These are phyloP conservation scores for Elongisporangium undulatum DNA, from an alignment of 352 stramenopile species.

Conservation along the genomic window DNA sequence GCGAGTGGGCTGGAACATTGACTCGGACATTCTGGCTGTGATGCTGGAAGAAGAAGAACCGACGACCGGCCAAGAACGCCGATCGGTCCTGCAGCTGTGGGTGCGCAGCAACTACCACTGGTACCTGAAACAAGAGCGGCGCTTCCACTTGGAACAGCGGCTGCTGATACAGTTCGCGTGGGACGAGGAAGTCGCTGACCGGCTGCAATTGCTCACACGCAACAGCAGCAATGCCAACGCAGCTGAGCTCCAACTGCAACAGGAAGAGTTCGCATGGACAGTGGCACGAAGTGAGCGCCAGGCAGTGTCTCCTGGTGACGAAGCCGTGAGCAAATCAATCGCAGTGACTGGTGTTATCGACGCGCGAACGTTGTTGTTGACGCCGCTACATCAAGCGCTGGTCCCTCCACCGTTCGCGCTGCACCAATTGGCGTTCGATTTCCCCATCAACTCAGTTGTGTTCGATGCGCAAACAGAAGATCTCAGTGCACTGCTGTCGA, in stretches of 20 bases:
- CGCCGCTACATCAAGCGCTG: slow-evolving; percentile 54
- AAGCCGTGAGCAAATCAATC: slow-evolving; percentile 13
- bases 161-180: slow-evolving; percentile 33
- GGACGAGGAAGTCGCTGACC: slow-evolving; percentile 45
- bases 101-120: slow-evolving; percentile 81
- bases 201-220: slow-evolving; percentile 34
- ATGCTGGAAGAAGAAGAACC: slow-evolving; percentile 12
- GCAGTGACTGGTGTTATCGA: slow-evolving; percentile 59
- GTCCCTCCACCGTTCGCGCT: slow-evolving; percentile 67
- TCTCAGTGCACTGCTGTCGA: slow-evolving; percentile 36
- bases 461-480: slow-evolving; percentile 45
- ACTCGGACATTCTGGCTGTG: slow-evolving; percentile 70
- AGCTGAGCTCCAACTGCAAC: slow-evolving; percentile 16
- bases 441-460: slow-evolving; percentile 41
- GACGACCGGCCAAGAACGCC: not conserved
- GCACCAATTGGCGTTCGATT: slow-evolving; percentile 29
- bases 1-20: slow-evolving; percentile 52
- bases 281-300: slow-evolving; percentile 16
- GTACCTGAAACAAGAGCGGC: slow-evolving; percentile 74
- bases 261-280: slow-evolving; percentile 58
- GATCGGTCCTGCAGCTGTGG: slow-evolving; percentile 59
- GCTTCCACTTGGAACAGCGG: slow-evolving; percentile 12
- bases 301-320: not conserved
- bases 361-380: slow-evolving; percentile 55
- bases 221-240: not conserved